A percentile compares a stretch with the other conserved stretches of the same genome.
These are phyloP conservation scores for Chalciporus pseudorubinellus DNA, from an alignment of 768 basidiomycete species.

Conservation along the genomic window DNA sequence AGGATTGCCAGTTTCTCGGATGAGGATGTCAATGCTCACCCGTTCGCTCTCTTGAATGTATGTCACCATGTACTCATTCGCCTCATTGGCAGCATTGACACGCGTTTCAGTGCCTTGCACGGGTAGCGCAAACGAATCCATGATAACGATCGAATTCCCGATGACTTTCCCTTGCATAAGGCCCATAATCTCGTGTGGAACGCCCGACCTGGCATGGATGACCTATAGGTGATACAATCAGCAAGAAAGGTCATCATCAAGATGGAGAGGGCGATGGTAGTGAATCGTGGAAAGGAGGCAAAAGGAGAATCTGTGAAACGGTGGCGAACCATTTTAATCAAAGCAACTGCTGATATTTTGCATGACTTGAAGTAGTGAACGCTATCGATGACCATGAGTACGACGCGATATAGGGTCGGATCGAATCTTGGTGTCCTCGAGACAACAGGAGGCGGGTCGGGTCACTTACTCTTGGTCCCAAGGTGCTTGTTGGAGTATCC, in stretches of 20 bases:
- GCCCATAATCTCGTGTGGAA: constrained; percentile 98
- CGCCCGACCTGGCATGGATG: constrained; percentile 96
- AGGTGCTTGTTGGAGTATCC: constrained; percentile 65
- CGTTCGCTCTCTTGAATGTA: constrained; percentile 80
- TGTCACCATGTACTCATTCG: constrained; percentile 98
- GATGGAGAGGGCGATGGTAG: constrained; percentile 12
- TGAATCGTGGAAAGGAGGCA: neutral
- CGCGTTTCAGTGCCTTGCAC: constrained; percentile 98
- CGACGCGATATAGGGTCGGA: neutral
- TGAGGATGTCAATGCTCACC: constrained; percentile 40
- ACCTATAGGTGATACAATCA: constrained; percentile 53
- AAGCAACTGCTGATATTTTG: constrained; percentile 91
- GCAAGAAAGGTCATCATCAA: neutral
- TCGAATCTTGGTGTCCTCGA: neutral
- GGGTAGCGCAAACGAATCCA: constrained; percentile 96
- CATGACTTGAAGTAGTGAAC: constrained; percentile 84
- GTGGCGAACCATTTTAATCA: constrained; percentile 84
- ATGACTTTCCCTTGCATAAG: constrained; percentile 97
- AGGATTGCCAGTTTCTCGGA: neutral
- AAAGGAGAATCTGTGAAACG: neutral
- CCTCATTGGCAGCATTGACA: constrained; percentile 93
- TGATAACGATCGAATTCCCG: constrained; percentile 73
- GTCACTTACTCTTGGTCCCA: constrained; percentile 82
- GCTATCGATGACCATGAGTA: constrained; percentile 35
- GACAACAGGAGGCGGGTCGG: neutral